Base-by-base conservation (phyloP, 1,139 yeast species). In the Candida sanyaensis region DNA sequence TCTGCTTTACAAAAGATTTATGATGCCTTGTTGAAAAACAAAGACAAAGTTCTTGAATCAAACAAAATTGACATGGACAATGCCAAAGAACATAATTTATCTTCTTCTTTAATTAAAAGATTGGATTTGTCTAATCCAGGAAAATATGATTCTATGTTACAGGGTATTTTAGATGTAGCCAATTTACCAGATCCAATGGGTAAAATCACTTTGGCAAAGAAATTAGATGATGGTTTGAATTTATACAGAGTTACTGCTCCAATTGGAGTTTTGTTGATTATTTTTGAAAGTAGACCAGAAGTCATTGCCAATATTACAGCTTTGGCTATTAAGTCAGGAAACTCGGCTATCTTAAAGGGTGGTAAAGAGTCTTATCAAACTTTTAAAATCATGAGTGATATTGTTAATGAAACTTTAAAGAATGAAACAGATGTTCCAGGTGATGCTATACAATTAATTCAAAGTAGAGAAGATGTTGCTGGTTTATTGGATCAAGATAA, bases 221-320 rank as follows among this genome's bases (percentile, higher is more conserved):
- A 89, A 64, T 73, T 95, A 37, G 99, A 95, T 64, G 96, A 90
- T 43, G 96, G 89, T 6, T 78, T 95, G 56, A 86, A 84, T 46
- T 73, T 95, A 52, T 87, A 84, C 65, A 74, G 96, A 59, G 78
- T 93, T 11, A 86, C 97, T 5, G 87, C 97, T 29, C 99, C 99
- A 12, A 91, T 95, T 7, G 99, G 99, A 11, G 98, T 91, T 0
- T 68, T 95, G 45, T 75, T 95, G 53, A 92, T 95, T 44, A 95
- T 95, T 50, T 95, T 95, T 63, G 99, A 95, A 69, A 85, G 96
- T 37, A 82, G 99, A 60, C 99, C 99, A 29, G 99, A 95, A 64
- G 99, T 95, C 12, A 93, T 95, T 71, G 99, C 99, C 47, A 95
- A 95, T 65, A 93, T 95, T 61, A 86, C 97, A 10, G 96, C 99